These are phyloP conservation scores for Neopestalotiopsis sp. DNA, from an alignment of 2,329 filamentous ascomycete genomes.

Conservation along the genomic window DNA sequence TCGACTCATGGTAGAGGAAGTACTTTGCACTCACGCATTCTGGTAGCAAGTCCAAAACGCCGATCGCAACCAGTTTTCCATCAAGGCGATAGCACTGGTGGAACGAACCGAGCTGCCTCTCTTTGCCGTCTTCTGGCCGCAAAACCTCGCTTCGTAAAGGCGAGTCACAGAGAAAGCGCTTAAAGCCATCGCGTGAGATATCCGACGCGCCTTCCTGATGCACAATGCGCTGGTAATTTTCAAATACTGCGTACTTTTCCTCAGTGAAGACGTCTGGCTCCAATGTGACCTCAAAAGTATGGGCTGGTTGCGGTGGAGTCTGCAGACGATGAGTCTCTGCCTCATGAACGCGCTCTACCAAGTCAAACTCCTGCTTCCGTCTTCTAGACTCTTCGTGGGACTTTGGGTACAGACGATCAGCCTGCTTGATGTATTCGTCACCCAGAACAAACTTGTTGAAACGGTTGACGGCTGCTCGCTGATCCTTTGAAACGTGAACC, in stretches of 20 bases:
- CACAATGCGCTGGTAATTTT: conserved; percentile 76
- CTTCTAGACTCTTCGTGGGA: conserved; percentile 69
- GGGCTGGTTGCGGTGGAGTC: conserved; percentile 66
- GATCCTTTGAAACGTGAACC: conserved; percentile 72
- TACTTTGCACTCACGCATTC: conserved; percentile 82
- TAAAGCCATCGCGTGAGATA: conserved; percentile 67
- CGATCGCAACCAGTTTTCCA: conserved; percentile 75
- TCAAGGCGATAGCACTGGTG: conserved; percentile 85
- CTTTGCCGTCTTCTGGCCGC: conserved; percentile 51
- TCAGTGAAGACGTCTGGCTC: conserved; percentile 74
- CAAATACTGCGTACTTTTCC: conserved; percentile 76
- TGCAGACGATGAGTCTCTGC: conserved; percentile 62
- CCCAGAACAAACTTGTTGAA: conserved; percentile 77
- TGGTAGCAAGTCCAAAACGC: conserved; percentile 78
- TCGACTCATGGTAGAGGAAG: conserved; percentile 79
- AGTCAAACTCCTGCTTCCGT: conserved; percentile 70
- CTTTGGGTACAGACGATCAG: conserved; percentile 67
- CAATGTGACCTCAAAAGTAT: conserved; percentile 71
- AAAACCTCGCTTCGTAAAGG: conserved; percentile 59
- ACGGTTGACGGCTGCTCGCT: conserved; percentile 76
- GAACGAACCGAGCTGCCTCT: conserved; percentile 70
- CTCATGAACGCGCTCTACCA: conserved; percentile 72
- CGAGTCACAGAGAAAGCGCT: conserved; percentile 75
- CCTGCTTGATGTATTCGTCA: conserved; percentile 68
- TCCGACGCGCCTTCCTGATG: conserved; percentile 69